phyloP scores from a whole-genome alignment of 1,284 basidiomycete species.

The Microbotryum violaceum region DNA sequence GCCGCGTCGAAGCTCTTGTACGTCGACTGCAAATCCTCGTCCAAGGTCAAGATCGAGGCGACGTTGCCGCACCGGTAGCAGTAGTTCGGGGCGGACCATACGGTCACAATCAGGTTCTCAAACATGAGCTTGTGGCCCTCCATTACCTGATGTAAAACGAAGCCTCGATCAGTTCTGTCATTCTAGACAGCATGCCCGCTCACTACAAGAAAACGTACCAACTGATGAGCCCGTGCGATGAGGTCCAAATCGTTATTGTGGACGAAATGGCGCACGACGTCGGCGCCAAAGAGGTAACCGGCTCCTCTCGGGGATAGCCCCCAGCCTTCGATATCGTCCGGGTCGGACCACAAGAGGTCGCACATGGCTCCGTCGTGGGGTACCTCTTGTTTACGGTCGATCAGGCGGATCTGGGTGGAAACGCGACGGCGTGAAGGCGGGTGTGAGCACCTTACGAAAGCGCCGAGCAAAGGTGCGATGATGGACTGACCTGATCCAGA shows the following conservation, averaged over 20 bases:
- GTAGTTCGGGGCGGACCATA: constrained; percentile 98
- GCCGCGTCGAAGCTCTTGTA: constrained; percentile 85
- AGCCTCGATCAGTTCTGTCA: neutral
- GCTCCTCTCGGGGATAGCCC: constrained; percentile 94
- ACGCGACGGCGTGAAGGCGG: neutral
- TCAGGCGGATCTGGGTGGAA: constrained; percentile 70
- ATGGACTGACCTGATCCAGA: constrained; percentile 68
- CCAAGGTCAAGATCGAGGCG: constrained; percentile 82
- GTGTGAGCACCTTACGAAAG: neutral
- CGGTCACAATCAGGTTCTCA: constrained; percentile 88
- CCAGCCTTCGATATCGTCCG: constrained; percentile 91
- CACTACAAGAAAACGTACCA: constrained; percentile 50
- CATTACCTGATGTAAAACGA: constrained; percentile 49
- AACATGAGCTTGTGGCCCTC: constrained; percentile 99
- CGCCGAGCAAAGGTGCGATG: no score
- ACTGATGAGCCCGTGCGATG: constrained; percentile 92
- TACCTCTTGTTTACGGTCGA: constrained; percentile 95
- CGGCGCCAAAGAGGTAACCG: constrained; percentile 88
- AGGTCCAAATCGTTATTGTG: constrained; percentile 89
- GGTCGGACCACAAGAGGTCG: constrained; percentile 96
- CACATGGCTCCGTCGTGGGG: constrained; percentile 99
- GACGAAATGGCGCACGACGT: constrained; percentile 82
- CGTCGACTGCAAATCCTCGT: constrained; percentile 80
- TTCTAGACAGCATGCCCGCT: no score
- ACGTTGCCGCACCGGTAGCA: constrained; percentile 97